Base-by-base conservation (phyloP, 805 yeast genomes). In the Tetrapisispora iriomotensis region DNA sequence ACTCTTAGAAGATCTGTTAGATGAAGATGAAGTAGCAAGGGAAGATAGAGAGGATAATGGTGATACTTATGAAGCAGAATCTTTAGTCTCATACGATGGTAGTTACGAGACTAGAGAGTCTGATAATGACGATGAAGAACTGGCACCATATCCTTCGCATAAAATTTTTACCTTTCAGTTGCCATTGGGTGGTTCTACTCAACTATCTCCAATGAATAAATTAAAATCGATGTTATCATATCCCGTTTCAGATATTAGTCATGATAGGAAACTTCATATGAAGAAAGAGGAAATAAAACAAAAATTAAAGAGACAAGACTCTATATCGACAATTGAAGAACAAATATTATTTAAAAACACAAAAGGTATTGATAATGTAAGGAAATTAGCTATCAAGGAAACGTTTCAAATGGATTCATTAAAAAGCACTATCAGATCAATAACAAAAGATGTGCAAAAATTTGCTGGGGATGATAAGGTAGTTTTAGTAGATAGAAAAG, bases 361-460 rank as follows among this genome's bases (percentile, higher is more conserved):
- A 20, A 74, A 72, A 34, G 77, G 77, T 6, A 67, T 75, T 25
- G 88, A 78, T 42, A 79, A 80, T 50, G 77, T 79, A 1, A 68
- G 92, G 38, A 57, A 79, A 17, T 64, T 79, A 20, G 95, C 95
- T 0, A 71, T 87, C 37, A 75, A 73, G 46, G 73, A 75, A 42
- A 74, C 84, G 1, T 50, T 86, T 4, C 65, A 71, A 13, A 71
- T 77, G 13, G 73, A 68, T n/a, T 37, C 48, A 5, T 32, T 61
- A n/a, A 49, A 50, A 32, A 48, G 51, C 17, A 45, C 54, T 6
- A 32, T 58, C 1, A 46, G 49, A 29, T 43, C 45, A 27, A 43
- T 53, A 3, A 47, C 49, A 14, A 38, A 56, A 30, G 48, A 49
- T 37, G 43, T 46, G n/a, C 43, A 50, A 30, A 41, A 41, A 17